Evolutionary conservation across 805 yeast genomes (phyloP).

Genomic region (Grigorovia humatica): DNA sequence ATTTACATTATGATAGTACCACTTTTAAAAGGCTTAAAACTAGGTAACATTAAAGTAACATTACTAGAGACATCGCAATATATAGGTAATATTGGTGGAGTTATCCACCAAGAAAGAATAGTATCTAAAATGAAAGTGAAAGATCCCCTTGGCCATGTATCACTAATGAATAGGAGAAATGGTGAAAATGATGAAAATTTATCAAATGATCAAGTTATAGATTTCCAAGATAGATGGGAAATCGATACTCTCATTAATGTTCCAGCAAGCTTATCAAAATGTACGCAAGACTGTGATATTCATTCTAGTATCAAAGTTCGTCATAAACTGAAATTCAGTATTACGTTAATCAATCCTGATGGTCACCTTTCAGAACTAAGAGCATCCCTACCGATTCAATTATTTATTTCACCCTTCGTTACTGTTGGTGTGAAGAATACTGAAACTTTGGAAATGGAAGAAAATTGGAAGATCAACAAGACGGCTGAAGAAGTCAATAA

Average conservation of each 20-base stretch:
- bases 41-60: conserved; percentile 62
- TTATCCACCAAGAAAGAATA: conserved; percentile 51
- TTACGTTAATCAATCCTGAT: conserved; percentile 75
- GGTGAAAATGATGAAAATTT: conserved; percentile 6
- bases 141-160: conserved; percentile 24
- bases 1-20: conserved; percentile 70
- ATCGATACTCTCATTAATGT: conserved; percentile 47
- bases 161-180: conserved; percentile 16
- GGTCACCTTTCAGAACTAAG: conserved; percentile 89
- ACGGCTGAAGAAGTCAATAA: conserved; percentile 3
- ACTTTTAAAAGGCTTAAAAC: conserved; percentile 61
- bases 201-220: neutral
- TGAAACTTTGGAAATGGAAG: conserved; percentile 4
- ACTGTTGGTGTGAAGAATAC: conserved; percentile 36
- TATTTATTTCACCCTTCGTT: conserved; percentile 77
- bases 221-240: conserved; percentile 61
- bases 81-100: conserved; percentile 50
- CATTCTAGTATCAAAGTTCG: conserved; percentile 64
- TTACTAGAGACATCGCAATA: conserved; percentile 59
- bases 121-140: conserved; percentile 45
- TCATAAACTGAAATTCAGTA: conserved; percentile 76
- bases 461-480: conserved; percentile 1
- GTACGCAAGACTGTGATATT: conserved; percentile 82
- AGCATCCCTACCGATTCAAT: conserved; percentile 74
- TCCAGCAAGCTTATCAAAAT: conserved; percentile 63